Percentiles rank a stretch among this genome's conserved stretches.
Evolutionary conservation across 257 asterid genomes (phyloP).

Genomic region (Nicotiana benthamiana): DNA sequence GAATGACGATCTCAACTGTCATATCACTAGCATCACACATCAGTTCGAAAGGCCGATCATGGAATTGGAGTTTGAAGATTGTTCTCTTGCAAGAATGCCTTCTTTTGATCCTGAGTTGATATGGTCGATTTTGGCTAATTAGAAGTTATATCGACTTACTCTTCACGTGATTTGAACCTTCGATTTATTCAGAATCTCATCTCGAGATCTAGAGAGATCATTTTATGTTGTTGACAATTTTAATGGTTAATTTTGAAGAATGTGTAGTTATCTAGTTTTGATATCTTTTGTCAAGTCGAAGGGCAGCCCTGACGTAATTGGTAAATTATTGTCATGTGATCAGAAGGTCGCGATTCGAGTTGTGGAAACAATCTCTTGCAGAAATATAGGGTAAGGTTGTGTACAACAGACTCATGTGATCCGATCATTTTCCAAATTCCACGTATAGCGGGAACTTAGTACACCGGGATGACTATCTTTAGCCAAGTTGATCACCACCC

Average conservation of each 20-base stretch:
- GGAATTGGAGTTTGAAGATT: conserved; percentile 43
- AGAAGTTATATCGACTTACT: neutral
- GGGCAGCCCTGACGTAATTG: too few relatives aligned
- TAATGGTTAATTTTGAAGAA: neutral
- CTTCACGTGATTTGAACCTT: neutral
- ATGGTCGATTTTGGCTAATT: conserved; percentile 86
- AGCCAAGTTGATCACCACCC: neutral
- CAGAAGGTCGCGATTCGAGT: too few relatives aligned
- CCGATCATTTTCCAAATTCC: too few relatives aligned
- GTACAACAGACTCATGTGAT: too few relatives aligned
- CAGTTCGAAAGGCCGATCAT: neutral
- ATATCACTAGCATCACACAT: neutral
- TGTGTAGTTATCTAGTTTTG: neutral
- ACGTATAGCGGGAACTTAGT: too few relatives aligned
- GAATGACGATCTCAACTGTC: neutral
- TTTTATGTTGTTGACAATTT: neutral
- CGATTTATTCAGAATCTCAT: neutral
- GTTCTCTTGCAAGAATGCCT: conserved; percentile 63
- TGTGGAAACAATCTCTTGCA: too few relatives aligned
- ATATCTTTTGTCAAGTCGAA: neutral
- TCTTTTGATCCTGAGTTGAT: conserved; percentile 87
- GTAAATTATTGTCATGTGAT: too few relatives aligned
- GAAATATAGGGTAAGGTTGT: too few relatives aligned
- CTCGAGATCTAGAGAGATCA: neutral
- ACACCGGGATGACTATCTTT: neutral